Evolutionary conservation across 1,139 yeast species (phyloP).

Genomic region (Saccharomyces hybrid): DNA sequence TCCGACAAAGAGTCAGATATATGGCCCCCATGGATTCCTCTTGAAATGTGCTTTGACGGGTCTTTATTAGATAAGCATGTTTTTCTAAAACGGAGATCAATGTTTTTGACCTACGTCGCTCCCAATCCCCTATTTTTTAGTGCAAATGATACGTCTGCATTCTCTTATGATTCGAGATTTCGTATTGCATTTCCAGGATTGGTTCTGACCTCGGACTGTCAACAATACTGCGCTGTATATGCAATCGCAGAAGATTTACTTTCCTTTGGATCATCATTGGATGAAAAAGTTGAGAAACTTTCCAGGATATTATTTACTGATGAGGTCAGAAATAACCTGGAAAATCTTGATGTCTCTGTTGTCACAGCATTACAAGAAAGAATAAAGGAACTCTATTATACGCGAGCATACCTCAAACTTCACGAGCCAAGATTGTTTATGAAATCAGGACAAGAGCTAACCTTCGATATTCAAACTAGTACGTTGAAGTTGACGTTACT

Average conservation of each 20-base stretch:
- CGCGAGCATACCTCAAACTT: conserved; percentile 26
- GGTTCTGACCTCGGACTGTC: conserved; percentile 61
- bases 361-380: conserved; percentile 26
- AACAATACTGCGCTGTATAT: conserved; percentile 64
- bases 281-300: conserved; percentile 50
- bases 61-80: conserved; percentile 46
- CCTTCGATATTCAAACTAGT: conserved; percentile 51
- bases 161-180: conserved; percentile 26
- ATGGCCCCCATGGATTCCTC: conserved; percentile 81
- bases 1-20: conserved; percentile 28
- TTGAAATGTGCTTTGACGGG: conserved; percentile 69
- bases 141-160: conserved; percentile 11
- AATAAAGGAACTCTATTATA: conserved; percentile 25
- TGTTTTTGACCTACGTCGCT: conserved; percentile 50
- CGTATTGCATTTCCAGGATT: conserved; percentile 61
- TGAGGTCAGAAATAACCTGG: conserved; percentile 31
- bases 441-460: conserved; percentile 37
- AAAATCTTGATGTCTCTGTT: conserved; percentile 30
- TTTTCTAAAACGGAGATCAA: conserved; percentile 57
- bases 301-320: conserved; percentile 44
- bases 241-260: conserved; percentile 58
- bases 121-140: conserved; percentile 59
- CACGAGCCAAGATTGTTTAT: conserved; percentile 23
- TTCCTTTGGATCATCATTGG: conserved; percentile 52
- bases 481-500: conserved; percentile 54